Conservation (phyloP, 495 filamentous ascomycete species). For the Hypoxylon crocopeplum region DNA sequence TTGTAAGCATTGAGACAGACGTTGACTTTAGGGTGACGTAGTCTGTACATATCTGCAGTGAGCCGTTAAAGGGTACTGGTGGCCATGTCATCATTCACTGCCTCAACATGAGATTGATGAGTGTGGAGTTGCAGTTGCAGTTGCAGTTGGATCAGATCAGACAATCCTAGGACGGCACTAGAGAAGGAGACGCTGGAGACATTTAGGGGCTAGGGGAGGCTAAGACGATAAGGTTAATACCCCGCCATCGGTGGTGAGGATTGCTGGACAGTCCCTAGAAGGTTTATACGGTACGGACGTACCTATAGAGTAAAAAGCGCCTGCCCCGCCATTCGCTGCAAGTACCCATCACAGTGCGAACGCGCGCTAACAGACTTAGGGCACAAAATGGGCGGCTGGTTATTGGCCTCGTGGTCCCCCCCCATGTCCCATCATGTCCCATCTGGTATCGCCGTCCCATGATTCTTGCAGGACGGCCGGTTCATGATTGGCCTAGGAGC, state of each 20-base stretch:
- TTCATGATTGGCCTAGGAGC: conserved; percentile 36
- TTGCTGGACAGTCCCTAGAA: too few species aligned
- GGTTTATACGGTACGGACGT: too few species aligned
- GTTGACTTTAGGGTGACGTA: conserved; percentile 30
- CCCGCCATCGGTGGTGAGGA: conserved; percentile 23
- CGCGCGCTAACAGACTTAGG: background rate
- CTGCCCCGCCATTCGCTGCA: conserved; percentile 2
- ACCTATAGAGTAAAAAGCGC: too few species aligned
- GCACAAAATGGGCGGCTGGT: conserved; percentile 25
- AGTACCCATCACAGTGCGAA: conserved; percentile 34
- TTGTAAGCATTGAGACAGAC: conserved; percentile 30
- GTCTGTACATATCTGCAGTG: conserved; percentile 30
- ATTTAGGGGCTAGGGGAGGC: conserved; percentile 7
- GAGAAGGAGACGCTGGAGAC: background rate
- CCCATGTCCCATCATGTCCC: conserved; percentile 35
- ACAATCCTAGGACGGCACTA: background rate
- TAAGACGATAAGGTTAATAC: conserved; percentile 23
- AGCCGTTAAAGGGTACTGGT: conserved; percentile 23
- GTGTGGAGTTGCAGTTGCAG: conserved; percentile 18
- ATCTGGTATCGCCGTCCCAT: conserved; percentile 37
- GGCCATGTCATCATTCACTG: conserved; percentile 32
- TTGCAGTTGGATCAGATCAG: conserved; percentile 24
- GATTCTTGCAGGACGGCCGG: conserved; percentile 36
- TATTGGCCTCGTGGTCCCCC: conserved; percentile 38
- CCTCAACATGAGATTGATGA: conserved; percentile 36